These are phyloP conservation scores for Penicillium polonicum DNA, from an alignment of 2,329 filamentous ascomycete species.

Conservation along the genomic window DNA sequence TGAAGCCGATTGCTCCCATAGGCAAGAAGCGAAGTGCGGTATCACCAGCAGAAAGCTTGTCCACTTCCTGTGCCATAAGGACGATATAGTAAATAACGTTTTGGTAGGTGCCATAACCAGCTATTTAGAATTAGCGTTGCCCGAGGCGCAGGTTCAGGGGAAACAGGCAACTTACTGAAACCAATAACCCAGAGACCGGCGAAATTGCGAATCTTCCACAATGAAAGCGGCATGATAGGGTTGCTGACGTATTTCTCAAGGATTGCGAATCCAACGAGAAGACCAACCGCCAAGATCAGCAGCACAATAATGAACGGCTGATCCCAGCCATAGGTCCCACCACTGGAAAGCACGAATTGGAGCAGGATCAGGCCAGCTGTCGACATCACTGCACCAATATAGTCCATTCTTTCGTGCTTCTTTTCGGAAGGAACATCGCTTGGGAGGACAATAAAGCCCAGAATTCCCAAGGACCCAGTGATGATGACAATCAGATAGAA, in stretches of 20 bases:
- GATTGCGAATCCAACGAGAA: slow-evolving; percentile 41
- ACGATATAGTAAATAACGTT: slow-evolving; percentile 47
- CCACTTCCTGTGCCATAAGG: slow-evolving; percentile 43
- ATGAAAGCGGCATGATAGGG: slow-evolving; percentile 48
- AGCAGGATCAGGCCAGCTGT: slow-evolving; percentile 46
- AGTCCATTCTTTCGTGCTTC: slow-evolving; percentile 41
- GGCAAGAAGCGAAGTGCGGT: slow-evolving; percentile 45
- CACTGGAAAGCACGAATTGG: slow-evolving; percentile 48
- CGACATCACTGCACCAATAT: slow-evolving; percentile 43
- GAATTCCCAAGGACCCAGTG: slow-evolving; percentile 29
- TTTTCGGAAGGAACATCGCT: slow-evolving; percentile 37
- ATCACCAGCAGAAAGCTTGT: slow-evolving; percentile 39
- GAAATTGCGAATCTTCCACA: slow-evolving; percentile 50
- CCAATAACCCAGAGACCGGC: slow-evolving; percentile 48
- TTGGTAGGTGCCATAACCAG: slow-evolving; percentile 46
- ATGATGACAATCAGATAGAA: slow-evolving; percentile 39
- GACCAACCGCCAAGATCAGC: slow-evolving; percentile 38
- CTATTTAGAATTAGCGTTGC: slow-evolving; percentile 20
- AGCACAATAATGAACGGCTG: slow-evolving; percentile 48
- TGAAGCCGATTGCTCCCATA: slow-evolving; percentile 43
- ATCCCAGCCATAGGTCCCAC: slow-evolving; percentile 49
- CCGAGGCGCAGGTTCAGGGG: too few species aligned
- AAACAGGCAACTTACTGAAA: slow-evolving; percentile 32
- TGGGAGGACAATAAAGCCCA: slow-evolving; percentile 41
- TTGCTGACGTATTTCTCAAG: slow-evolving; percentile 47